phyloP scores from a whole-genome alignment of 2,329 filamentous ascomycete species.

The Pestalotiopsis fici region DNA sequence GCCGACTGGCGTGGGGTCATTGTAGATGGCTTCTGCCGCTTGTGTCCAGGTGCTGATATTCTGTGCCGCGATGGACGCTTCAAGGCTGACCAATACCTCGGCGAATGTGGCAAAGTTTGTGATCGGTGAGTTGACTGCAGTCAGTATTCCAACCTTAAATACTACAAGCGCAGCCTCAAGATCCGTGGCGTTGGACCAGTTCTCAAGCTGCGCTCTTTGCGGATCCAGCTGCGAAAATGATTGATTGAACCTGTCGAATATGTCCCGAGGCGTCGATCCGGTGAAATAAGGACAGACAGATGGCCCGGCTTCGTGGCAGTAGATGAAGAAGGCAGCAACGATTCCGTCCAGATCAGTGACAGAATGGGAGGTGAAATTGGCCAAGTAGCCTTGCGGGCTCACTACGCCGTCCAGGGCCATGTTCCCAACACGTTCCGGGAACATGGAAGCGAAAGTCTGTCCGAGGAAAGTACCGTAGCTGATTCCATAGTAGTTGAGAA shows the following conservation, averaged over 20 bases:
- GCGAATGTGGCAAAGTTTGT: background rate
- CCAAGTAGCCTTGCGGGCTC: constrained; percentile 36
- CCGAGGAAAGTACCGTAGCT: constrained; percentile 46
- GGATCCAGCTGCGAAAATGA: constrained; percentile 18
- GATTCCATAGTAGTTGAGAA: constrained; percentile 44
- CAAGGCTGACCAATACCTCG: background rate
- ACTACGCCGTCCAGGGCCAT: constrained; percentile 47
- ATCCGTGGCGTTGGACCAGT: constrained; percentile 20
- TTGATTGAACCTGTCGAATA: constrained; percentile 28
- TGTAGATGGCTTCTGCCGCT: background rate
- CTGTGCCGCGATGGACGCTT: constrained; percentile 6
- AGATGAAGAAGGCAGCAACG: constrained; percentile 42
- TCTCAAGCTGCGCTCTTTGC: constrained; percentile 12
- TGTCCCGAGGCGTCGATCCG: constrained; percentile 30
- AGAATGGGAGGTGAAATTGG: constrained; percentile 36
- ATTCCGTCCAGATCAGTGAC: constrained; percentile 43
- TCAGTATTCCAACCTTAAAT: constrained; percentile 10
- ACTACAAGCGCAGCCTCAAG: constrained; percentile 12
- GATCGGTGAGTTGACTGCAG: background rate
- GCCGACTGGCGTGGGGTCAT: background rate
- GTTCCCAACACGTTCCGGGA: constrained; percentile 34
- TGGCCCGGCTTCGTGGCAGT: constrained; percentile 41
- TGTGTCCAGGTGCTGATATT: constrained; percentile 4
- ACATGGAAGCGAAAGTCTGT: constrained; percentile 40
- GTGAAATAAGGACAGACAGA: constrained; percentile 37